Evolutionary conservation across 2,329 filamentous ascomycete species (phyloP).

Genomic region (Hymenotorrendiella dingleyae): DNA sequence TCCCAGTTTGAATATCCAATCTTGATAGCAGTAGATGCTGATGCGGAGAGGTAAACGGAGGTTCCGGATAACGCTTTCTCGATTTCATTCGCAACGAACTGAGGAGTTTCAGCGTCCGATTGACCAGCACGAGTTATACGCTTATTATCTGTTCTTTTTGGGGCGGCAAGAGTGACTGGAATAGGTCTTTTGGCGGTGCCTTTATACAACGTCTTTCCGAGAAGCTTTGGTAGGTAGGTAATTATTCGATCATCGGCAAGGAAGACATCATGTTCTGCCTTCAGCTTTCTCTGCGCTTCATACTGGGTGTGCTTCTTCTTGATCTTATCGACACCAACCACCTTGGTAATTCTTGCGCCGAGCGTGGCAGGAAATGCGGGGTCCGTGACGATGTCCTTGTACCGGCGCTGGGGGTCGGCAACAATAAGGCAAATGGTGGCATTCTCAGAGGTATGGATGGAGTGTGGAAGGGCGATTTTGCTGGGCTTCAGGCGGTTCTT

Average conservation of each 20-base stretch:
- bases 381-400: conserved; percentile 81
- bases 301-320: conserved; percentile 86
- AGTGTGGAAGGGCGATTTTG: conserved; percentile 74
- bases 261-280: conserved; percentile 86
- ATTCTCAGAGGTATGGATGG: conserved; percentile 61
- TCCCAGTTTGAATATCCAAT: conserved; percentile 72
- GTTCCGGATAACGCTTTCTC: conserved; percentile 71
- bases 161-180: conserved; percentile 65
- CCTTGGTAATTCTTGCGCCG: conserved; percentile 61
- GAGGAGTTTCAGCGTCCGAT: conserved; percentile 35
- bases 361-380: conserved; percentile 64
- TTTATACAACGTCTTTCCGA: conserved; percentile 94
- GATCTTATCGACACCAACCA: conserved; percentile 80
- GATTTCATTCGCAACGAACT: conserved; percentile 72
- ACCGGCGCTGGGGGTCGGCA: conserved; percentile 72
- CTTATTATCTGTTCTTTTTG: conserved; percentile 55
- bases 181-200: conserved; percentile 77
- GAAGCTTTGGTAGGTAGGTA: conserved; percentile 63
- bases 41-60: conserved; percentile 72
- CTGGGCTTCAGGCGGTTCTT: conserved; percentile 75
- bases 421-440: conserved; percentile 81
- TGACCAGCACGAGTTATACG: conserved; percentile 50
- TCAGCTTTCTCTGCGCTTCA: conserved; percentile 78
- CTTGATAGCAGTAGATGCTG: conserved; percentile 73
- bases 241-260: conserved; percentile 85